phyloP scores from a whole-genome alignment of 169 alveolate genomes.

The Cryptosporidium viatorum region DNA sequence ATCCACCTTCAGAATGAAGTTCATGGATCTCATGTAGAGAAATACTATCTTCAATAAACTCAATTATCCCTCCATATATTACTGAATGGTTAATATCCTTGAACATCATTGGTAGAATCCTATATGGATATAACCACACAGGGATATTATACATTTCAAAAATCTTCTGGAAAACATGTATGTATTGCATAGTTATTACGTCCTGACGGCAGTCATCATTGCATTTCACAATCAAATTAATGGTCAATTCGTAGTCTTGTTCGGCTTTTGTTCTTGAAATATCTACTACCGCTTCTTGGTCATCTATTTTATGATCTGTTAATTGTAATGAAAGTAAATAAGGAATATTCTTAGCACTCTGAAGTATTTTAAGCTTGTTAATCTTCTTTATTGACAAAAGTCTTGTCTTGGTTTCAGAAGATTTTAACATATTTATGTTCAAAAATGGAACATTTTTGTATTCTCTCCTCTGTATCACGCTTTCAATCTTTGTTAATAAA shows the following conservation, averaged over 20 bases:
- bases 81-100: slow-evolving; percentile 81
- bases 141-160: slow-evolving; percentile 78
- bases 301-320: neutral
- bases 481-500: slow-evolving; percentile 8
- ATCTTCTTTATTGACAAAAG: slow-evolving; percentile 29
- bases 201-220: slow-evolving; percentile 90
- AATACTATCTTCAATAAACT: slow-evolving; percentile 86
- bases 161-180: slow-evolving; percentile 81
- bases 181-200: slow-evolving; percentile 87
- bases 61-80: slow-evolving; percentile 91
- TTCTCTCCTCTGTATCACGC: slow-evolving; percentile 11
- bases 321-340: slow-evolving; percentile 48
- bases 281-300: neutral
- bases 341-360: slow-evolving; percentile 72
- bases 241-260: neutral
- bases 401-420: slow-evolving; percentile 2
- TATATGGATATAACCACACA: slow-evolving; percentile 81
- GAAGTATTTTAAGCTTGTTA: slow-evolving; percentile 36
- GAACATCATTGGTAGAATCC: slow-evolving; percentile 81
- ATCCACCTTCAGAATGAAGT: slow-evolving; percentile 79
- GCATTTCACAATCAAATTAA: slow-evolving; percentile 80
- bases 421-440: slow-evolving; percentile 51
- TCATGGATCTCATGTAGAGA: slow-evolving; percentile 86
- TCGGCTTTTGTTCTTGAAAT: neutral
- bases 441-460: slow-evolving; percentile 42